Conservation (phyloP, 495 filamentous ascomycete genomes). For the Trichoderma parareesei region DNA sequence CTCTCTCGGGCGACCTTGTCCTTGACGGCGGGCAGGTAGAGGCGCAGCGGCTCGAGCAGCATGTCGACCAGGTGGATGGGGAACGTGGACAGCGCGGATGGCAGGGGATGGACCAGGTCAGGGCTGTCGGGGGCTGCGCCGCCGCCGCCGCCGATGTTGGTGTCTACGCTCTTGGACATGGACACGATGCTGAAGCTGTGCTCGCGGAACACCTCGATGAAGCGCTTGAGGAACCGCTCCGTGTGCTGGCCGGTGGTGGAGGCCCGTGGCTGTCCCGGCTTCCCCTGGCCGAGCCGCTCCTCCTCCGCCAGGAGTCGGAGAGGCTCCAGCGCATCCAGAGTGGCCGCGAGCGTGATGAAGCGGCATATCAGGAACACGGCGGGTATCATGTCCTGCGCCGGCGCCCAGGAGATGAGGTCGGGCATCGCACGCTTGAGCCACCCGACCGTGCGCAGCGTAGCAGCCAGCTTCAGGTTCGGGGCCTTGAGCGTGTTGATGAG, state of each 20-base stretch:
- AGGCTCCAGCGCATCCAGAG: constrained; percentile 77
- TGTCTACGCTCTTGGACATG: constrained; percentile 84
- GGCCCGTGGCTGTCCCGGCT: constrained; percentile 45
- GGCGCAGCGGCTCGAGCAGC: constrained; percentile 66
- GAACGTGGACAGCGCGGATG: constrained; percentile 74
- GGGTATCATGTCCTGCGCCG: constrained; percentile 25
- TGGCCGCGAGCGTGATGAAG: constrained; percentile 67
- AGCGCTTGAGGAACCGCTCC: constrained; percentile 87
- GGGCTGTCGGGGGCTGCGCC: neutral
- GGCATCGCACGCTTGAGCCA: constrained; percentile 85
- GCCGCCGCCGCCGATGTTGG: constrained; percentile 20
- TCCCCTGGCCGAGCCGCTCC: constrained; percentile 50
- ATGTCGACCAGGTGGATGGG: constrained; percentile 78
- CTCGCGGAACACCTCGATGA: constrained; percentile 96
- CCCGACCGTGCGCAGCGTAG: constrained; percentile 83
- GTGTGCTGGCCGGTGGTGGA: constrained; percentile 70
- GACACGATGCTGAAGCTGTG: constrained; percentile 93
- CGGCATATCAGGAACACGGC: constrained; percentile 72
- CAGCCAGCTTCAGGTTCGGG: constrained; percentile 78
- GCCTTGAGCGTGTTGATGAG: constrained; percentile 69
- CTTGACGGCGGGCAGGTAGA: constrained; percentile 74
- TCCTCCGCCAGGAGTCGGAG: constrained; percentile 84
- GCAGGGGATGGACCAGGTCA: constrained; percentile 61
- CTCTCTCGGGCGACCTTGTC: constrained; percentile 76
- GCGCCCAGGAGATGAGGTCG: constrained; percentile 52